These are phyloP conservation scores for Hirsutella thompsonii DNA, from an alignment of 2,329 filamentous ascomycete genomes.

Conservation along the genomic window DNA sequence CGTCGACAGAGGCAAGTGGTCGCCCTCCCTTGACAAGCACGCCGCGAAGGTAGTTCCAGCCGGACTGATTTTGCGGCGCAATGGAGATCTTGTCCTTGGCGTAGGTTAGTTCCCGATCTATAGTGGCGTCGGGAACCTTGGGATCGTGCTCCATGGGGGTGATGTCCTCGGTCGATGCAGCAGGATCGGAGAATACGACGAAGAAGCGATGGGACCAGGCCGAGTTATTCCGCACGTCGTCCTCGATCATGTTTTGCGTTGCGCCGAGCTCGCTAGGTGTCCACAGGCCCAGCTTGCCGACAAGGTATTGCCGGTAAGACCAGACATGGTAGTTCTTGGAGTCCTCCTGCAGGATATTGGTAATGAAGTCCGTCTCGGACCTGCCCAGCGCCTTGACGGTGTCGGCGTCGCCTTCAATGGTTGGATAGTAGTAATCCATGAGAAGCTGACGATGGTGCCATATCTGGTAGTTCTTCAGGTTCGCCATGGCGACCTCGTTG, in stretches of 20 bases:
- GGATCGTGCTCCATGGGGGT: conserved; percentile 39
- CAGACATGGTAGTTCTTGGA: conserved; percentile 98
- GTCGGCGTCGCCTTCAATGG: conserved; percentile 47
- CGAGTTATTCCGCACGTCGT: conserved; percentile 88
- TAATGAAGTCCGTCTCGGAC: conserved; percentile 64
- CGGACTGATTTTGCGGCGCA: conserved; percentile 85
- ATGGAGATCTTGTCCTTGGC: conserved; percentile 59
- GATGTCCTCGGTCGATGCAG: conserved; percentile 28
- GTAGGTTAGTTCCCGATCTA: conserved; percentile 66
- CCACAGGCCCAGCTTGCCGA: conserved; percentile 55
- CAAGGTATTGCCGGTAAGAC: conserved; percentile 74
- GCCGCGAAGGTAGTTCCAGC: conserved; percentile 85
- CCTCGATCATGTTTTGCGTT: conserved; percentile 58
- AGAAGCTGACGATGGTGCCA: conserved; percentile 68
- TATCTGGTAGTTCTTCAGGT: conserved; percentile 98
- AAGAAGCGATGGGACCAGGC: conserved; percentile 98
- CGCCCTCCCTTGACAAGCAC: conserved; percentile 56
- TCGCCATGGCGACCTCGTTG: conserved; percentile 65
- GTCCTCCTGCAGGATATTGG: conserved; percentile 69
- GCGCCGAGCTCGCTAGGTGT: conserved; percentile 57
- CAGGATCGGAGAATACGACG: conserved; percentile 62
- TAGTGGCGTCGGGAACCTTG: conserved; percentile 44
- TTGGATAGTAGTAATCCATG: conserved; percentile 41
- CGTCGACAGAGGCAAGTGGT: conserved; percentile 28
- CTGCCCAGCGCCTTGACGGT: conserved; percentile 43